Base-by-base conservation (phyloP, 345 rosid genomes). In the Lepidium aucheri region DNA sequence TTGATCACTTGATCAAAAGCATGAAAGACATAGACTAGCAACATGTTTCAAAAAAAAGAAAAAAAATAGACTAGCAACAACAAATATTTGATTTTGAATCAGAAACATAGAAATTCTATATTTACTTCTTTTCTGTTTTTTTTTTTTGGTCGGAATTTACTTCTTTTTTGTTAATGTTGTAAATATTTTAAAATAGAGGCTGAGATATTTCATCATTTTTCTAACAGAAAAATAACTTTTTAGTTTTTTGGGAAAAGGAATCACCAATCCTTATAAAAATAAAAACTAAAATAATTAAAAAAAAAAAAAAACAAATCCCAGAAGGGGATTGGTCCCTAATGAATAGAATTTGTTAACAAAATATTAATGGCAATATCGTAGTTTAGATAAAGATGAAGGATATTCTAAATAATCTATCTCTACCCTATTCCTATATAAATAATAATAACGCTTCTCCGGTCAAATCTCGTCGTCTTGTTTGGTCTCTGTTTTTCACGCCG, bases 401-500 rank as follows among this genome's bases (percentile, higher is more conserved):
- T 58, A 57, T 49, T 65, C 42, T 53, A 35, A 35, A 22, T 15
- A 33, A 42, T 35, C 32, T 8, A 8, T 49, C 14, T 59, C 44
- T 32, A 18, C 63, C 52, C 24, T 60, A 62, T 55, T 44, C 20
- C 4, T 8, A 42, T 54, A 52, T 28, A 42, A 41, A 55, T 43
- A 43, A 68, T 58, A 44, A 35, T 56, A 32, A 8, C 26, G 16
- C 26, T 14, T 35, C 62, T 53, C 74, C 24, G 57, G 74, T 74
- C 78, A 70, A 67, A 39, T 68, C 69, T 54, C 68, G 52, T 61
- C 53, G 35, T 60, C 62, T 59, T 35, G 15, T 33, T 49, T 45
- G 39, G 68, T 74, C 70, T 55, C 70, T 59, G 61, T 74, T 68
- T 56, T 63, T 54, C 73, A 63, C 75, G 69, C 58, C 69, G 40